These are phyloP conservation scores for Lolium perenne DNA, from an alignment of 176 grass and related monocot species.

Conservation along the genomic window DNA sequence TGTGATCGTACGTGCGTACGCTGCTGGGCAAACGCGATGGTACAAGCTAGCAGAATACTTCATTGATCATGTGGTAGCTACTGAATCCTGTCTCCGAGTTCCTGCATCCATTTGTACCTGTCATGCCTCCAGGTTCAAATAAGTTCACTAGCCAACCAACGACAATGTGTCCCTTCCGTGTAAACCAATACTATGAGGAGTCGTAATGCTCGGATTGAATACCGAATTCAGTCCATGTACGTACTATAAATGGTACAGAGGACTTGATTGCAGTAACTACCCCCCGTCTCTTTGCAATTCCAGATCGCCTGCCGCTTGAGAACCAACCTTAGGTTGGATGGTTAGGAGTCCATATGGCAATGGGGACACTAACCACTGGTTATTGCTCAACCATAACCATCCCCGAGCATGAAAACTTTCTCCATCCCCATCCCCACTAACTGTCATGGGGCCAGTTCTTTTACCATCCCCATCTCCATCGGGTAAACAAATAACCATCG, in stretches of 20 bases:
- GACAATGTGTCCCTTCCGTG: neutral
- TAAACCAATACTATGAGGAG: neutral
- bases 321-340: no score
- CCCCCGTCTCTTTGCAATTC: neutral
- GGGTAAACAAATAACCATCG: no score
- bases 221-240: neutral
- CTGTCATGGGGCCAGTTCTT: no score
- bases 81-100: neutral
- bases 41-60: neutral
- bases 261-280: neutral
- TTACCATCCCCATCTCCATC: no score
- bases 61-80: neutral
- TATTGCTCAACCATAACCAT: no score
- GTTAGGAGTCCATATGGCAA: no score
- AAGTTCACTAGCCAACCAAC: neutral
- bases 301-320: neutral
- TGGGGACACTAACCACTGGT: no score
- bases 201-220: neutral
- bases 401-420: no score
- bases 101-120: neutral
- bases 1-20: no score
- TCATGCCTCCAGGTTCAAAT: neutral
- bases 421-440: no score
- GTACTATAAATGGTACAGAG: neutral
- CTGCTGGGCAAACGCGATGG: no score